phyloP scores from a whole-genome alignment of 1,284 basidiomycete species.

The Malassezia sp. region DNA sequence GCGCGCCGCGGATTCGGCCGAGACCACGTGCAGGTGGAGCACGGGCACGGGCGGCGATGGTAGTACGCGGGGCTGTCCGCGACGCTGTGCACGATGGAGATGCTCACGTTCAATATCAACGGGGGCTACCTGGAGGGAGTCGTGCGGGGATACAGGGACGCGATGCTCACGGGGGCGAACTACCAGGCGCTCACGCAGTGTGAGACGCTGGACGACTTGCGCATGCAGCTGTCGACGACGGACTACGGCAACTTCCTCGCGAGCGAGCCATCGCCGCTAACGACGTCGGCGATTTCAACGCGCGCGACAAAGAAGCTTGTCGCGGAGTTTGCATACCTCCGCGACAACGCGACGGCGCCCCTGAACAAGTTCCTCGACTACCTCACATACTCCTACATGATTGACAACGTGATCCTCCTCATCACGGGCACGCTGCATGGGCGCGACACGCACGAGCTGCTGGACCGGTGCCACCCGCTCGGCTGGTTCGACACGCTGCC shows the following conservation, averaged over 20 bases:
- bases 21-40: conserved; percentile 5
- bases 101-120: conserved; percentile 42
- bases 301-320: conserved; percentile 90
- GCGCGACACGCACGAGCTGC: conserved; percentile 88
- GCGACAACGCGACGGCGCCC: conserved; percentile 80
- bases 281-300: conserved; percentile 86
- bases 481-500: conserved; percentile 98
- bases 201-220: conserved; percentile 74
- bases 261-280: conserved; percentile 88
- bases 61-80: neutral
- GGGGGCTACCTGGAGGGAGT: conserved; percentile 57
- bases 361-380: conserved; percentile 91
- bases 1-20: conserved; percentile 14
- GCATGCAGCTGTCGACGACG: conserved; percentile 71
- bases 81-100: conserved; percentile 25
- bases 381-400: conserved; percentile 99
- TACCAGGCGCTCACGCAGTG: conserved; percentile 93
- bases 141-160: conserved; percentile 85
- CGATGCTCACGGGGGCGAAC: conserved; percentile 73
- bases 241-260: conserved; percentile 98
- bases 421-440: conserved; percentile 97
- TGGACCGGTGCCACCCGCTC: conserved; percentile 91
- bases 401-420: conserved; percentile 95
- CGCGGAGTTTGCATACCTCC: conserved; percentile 89
- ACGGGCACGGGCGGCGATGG: conserved; percentile 1